These are phyloP conservation scores for Fusarium metavorans DNA, from an alignment of 2,329 filamentous ascomycete genomes.

Conservation along the genomic window DNA sequence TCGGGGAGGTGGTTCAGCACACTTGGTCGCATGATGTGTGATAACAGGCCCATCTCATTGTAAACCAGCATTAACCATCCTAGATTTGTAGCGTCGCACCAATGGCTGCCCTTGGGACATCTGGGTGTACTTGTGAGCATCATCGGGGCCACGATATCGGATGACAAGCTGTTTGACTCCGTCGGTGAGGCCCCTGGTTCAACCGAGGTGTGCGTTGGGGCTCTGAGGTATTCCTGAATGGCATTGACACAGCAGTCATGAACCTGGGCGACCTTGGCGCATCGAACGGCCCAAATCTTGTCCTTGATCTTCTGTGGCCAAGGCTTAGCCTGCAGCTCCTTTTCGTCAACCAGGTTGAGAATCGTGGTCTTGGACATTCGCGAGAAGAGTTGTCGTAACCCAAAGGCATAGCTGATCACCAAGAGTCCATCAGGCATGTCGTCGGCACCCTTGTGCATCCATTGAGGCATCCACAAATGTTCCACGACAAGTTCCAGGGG, in stretches of 20 bases:
- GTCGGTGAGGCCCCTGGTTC: constrained; percentile 36
- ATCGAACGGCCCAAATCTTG: constrained; percentile 61
- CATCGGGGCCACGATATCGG: constrained; percentile 29
- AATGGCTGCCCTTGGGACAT: constrained; percentile 62
- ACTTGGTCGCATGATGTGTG: constrained; percentile 53
- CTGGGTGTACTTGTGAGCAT: constrained; percentile 55
- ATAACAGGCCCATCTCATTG: constrained; percentile 60
- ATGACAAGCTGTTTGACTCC: constrained; percentile 35
- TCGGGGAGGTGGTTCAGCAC: constrained; percentile 41
- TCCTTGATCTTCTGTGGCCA: constrained; percentile 63
- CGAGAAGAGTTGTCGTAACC: constrained; percentile 60
- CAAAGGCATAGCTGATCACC: constrained; percentile 66
- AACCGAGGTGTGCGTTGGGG: constrained; percentile 35
- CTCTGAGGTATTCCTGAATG: constrained; percentile 60
- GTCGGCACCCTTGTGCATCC: constrained; percentile 61
- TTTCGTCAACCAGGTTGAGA: constrained; percentile 58
- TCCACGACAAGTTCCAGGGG: constrained; percentile 64
- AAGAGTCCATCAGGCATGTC: constrained; percentile 63
- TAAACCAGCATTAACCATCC: constrained; percentile 67
- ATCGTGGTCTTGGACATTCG: constrained; percentile 63
- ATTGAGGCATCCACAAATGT: constrained; percentile 64
- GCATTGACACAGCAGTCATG: constrained; percentile 58
- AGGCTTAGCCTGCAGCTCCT: constrained; percentile 55
- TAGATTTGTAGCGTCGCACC: constrained; percentile 65
- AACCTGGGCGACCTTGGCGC: constrained; percentile 64